A percentile compares a stretch with the other conserved stretches of the same genome.
phyloP scores from a whole-genome alignment of 192 early-diverging fungal species.

The Chytriomyces confervae region DNA sequence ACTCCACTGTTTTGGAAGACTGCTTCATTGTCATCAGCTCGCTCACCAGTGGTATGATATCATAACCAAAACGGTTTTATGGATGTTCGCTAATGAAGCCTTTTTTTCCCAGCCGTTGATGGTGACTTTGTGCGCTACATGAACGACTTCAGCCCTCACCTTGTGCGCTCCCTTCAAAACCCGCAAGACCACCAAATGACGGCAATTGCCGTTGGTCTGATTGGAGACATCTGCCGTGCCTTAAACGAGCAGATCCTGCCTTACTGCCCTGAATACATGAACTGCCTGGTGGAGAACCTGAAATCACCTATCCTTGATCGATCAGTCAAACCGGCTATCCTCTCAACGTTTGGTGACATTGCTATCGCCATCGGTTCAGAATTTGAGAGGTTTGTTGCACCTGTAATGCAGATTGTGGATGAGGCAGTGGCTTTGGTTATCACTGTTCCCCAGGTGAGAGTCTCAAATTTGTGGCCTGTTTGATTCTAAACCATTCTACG shows the following conservation, averaged over 20 bases:
- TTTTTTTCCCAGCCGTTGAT: slow-evolving; percentile 68
- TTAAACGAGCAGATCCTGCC: slow-evolving; percentile 74
- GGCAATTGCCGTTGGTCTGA: slow-evolving; percentile 92
- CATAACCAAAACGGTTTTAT: too few species aligned
- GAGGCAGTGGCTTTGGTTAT: slow-evolving; percentile 58
- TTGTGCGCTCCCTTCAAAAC: slow-evolving; percentile 83
- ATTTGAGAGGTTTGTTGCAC: slow-evolving; percentile 82
- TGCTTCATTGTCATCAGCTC: slow-evolving; percentile 91
- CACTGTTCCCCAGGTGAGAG: slow-evolving; percentile 3
- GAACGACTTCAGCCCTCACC: slow-evolving; percentile 82
- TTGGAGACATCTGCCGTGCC: slow-evolving; percentile 95
- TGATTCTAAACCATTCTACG: slow-evolving; percentile 7
- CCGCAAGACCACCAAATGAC: slow-evolving; percentile 92
- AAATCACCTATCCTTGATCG: slow-evolving; percentile 80
- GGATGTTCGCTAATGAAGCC: neutral
- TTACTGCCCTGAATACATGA: slow-evolving; percentile 90
- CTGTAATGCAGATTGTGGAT: slow-evolving; percentile 85
- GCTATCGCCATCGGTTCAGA: slow-evolving; percentile 88
- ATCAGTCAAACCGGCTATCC: slow-evolving; percentile 88
- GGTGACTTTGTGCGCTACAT: slow-evolving; percentile 87
- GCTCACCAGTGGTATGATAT: slow-evolving; percentile 66
- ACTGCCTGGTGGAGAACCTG: slow-evolving; percentile 74
- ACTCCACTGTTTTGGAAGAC: slow-evolving; percentile 89
- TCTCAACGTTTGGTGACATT: slow-evolving; percentile 97
- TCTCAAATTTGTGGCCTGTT: neutral